A percentile compares a stretch with the other conserved stretches of the same genome.
These are phyloP conservation scores for Coprinellus micaceus DNA, from an alignment of 768 basidiomycete genomes.

Conservation along the genomic window DNA sequence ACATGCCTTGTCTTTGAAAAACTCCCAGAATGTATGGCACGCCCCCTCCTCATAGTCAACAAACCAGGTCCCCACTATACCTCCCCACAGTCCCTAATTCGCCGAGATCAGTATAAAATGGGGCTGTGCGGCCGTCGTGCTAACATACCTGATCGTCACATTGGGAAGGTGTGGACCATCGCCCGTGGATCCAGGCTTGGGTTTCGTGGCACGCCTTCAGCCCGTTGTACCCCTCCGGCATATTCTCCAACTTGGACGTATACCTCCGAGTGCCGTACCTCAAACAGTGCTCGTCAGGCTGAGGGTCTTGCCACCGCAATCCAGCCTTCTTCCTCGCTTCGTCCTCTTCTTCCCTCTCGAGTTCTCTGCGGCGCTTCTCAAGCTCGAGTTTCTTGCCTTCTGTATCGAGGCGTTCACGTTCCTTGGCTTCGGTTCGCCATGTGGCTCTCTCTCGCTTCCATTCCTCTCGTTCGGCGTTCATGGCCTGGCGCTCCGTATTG, in stretches of 20 bases:
- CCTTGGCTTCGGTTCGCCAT: not conserved
- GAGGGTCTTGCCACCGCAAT: not conserved
- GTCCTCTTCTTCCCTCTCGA: conserved; percentile 3
- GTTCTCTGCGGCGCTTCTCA: not conserved
- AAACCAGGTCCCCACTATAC: not conserved
- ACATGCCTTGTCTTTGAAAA: not conserved
- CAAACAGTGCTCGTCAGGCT: not conserved
- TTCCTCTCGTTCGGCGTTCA: not conserved
- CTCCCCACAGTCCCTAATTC: conserved; percentile 2
- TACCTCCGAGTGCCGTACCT: not conserved
- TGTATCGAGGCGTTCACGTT: not conserved
- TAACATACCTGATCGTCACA: not conserved
- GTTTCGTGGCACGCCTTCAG: not conserved
- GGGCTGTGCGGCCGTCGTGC: no score
- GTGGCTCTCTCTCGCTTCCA: not conserved
- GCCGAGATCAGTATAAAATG: no score
- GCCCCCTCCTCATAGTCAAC: not conserved
- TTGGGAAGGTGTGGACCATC: not conserved
- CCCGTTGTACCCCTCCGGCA: not conserved
- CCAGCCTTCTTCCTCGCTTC: conserved; percentile 1
- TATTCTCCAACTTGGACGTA: not conserved
- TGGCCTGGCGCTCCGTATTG: not conserved
- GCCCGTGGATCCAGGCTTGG: not conserved
- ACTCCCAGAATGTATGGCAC: not conserved
- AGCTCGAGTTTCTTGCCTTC: not conserved